Evolutionary conservation across 306 rosid species (phyloP).

Genomic region (Cicer bijugum): DNA sequence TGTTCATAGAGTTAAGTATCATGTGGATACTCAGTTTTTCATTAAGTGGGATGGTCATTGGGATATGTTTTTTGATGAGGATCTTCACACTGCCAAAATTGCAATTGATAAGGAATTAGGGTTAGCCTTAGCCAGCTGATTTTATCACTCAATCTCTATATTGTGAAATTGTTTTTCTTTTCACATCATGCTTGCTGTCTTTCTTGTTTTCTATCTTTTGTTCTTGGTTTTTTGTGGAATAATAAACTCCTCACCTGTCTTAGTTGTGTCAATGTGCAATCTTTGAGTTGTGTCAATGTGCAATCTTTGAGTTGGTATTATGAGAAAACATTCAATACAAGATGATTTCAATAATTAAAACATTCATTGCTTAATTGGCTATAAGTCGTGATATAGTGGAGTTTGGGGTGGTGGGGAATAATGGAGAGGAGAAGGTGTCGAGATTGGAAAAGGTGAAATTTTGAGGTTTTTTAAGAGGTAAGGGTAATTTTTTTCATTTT

Average conservation of each 20-base stretch:
- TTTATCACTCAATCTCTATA: not conserved
- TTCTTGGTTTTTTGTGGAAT: not conserved
- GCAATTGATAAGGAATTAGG: slow-evolving; percentile 55
- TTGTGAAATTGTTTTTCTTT: not conserved
- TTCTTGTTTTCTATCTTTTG: not conserved
- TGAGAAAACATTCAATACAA: too few relatives aligned
- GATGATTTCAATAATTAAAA: too few relatives aligned
- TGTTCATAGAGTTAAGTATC: slow-evolving; percentile 78
- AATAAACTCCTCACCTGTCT: not conserved
- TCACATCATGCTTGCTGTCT: not conserved
- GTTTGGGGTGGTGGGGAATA: too few relatives aligned
- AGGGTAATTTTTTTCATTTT: too few relatives aligned
- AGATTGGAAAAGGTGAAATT: too few relatives aligned
- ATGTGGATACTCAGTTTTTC: slow-evolving; percentile 80
- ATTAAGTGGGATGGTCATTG: slow-evolving; percentile 95
- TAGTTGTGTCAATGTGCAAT: not conserved
- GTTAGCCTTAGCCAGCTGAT: slow-evolving; percentile 6
- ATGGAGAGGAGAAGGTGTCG: too few relatives aligned
- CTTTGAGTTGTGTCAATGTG: too few relatives aligned
- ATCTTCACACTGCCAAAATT: slow-evolving; percentile 57
- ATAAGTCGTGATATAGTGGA: too few relatives aligned
- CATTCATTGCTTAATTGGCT: too few relatives aligned
- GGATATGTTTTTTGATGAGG: slow-evolving; percentile 93
- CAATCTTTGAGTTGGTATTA: too few relatives aligned
- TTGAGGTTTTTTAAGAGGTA: too few relatives aligned